Base-by-base conservation (phyloP, 2,329 filamentous ascomycete genomes). In the Microdochium paspali region DNA sequence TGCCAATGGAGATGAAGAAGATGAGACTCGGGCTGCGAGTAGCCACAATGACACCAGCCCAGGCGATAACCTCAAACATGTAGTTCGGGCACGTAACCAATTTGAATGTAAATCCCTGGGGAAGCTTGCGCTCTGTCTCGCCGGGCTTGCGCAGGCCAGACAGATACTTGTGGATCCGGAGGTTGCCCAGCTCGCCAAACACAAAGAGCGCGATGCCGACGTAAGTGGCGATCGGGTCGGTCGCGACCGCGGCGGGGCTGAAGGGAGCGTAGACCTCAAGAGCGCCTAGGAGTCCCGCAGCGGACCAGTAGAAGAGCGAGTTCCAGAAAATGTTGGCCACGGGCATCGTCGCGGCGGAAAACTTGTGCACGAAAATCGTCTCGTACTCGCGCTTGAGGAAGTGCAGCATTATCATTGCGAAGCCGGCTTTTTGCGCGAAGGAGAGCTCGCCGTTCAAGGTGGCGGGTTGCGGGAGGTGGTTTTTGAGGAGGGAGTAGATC, bases 81-180 rank as follows among this genome's bases (percentile, higher is more conserved):
- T 98, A 98, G 72, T 98, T 98, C 39, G 93, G 93, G 71, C 90
- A 95, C 12, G 93, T 98, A 46, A 98, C 91, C 30, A 87, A 69
- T 53, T 72, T 74, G 67, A 96, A 97, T 25, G 90, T 88, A 49
- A 91, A 80, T 24, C 93, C 93, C 49, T 73, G 73, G 1, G 93
- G 93, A 53, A 98, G 94, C 57, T 89, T 90, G 50, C 91, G 80
- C 64, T 94, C 89, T 1, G 86, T 91, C 54, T 85, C 86, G 48
- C 90, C 90, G 0, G 80, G 74, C 48, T 82, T 84, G 45, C 93
- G 84, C 52, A 98, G 77, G 51, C 79, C 77, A 24, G 85, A 82
- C 23, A 98, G 77, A 47, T 88, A 85, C 56, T 85, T 65, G 68
- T 98, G 93, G 1, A 90, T 82, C 53, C 82, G 74, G 53, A 88